Evolutionary conservation across 768 basidiomycete genomes (phyloP).

Genomic region (Kondoa subrosea): DNA sequence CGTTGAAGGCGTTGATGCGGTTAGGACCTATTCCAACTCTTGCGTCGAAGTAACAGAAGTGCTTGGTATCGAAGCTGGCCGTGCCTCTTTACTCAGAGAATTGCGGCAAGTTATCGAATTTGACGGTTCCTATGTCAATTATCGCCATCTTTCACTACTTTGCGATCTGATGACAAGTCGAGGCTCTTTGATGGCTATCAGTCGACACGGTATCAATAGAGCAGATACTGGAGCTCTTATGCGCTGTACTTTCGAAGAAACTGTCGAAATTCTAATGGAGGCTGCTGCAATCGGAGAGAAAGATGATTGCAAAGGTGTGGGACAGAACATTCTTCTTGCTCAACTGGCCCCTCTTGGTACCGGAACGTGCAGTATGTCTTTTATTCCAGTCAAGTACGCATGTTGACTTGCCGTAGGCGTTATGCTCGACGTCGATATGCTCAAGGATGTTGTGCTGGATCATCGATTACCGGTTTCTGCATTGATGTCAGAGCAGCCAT

Average conservation of each 20-base stretch:
- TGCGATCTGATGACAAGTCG: slow-evolving; percentile 98
- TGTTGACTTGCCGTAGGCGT: slow-evolving; percentile 51
- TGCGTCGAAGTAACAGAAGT: slow-evolving; percentile 88
- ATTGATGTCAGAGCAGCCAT: slow-evolving; percentile 46
- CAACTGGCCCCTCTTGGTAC: slow-evolving; percentile 99
- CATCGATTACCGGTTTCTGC: slow-evolving; percentile 74
- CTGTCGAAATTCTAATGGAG: slow-evolving; percentile 97
- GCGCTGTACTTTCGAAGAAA: slow-evolving; percentile 98
- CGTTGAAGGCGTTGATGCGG: slow-evolving; percentile 84
- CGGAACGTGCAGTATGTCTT: slow-evolving; percentile 36
- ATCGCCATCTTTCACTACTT: slow-evolving; percentile 85
- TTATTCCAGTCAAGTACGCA: slow-evolving; percentile 30
- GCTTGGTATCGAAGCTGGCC: slow-evolving; percentile 89
- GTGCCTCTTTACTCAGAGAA: slow-evolving; percentile 84
- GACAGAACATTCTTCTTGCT: slow-evolving; percentile 98
- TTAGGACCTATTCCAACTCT: slow-evolving; percentile 88
- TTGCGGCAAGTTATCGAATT: slow-evolving; percentile 92
- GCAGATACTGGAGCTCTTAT: slow-evolving; percentile 97
- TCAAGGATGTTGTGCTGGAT: slow-evolving; percentile 95
- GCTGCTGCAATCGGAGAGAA: slow-evolving; percentile 95
- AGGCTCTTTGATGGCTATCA: slow-evolving; percentile 87
- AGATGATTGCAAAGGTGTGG: slow-evolving; percentile 93
- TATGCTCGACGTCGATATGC: slow-evolving; percentile 88
- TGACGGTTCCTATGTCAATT: slow-evolving; percentile 98
- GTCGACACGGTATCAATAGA: slow-evolving; percentile 96